Percentiles rank a stretch among this genome's conserved stretches.
Conservation (phyloP, 1,139 yeast species). For the Geotrichum cucujoidarum region DNA sequence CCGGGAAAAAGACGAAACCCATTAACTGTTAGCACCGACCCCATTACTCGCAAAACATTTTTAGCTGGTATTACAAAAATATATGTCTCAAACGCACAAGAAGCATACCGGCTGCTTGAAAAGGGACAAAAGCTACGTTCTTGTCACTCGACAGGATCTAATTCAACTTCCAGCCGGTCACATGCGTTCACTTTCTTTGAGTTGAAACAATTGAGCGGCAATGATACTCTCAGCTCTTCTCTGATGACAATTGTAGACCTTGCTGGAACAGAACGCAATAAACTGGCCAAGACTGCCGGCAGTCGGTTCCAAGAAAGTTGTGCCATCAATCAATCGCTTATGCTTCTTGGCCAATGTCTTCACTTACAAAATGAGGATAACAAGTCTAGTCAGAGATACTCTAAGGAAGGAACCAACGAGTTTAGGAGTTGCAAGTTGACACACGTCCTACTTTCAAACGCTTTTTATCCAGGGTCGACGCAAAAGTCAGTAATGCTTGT, state of each 20-base stretch:
- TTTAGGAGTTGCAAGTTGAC: conserved; percentile 47
- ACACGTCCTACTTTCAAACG: conserved; percentile 45
- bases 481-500: conserved; percentile 39
- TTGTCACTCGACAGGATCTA: conserved; percentile 36
- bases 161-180: conserved; percentile 37
- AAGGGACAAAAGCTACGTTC: conserved; percentile 31
- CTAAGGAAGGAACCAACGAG: conserved; percentile 9
- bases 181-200: conserved; percentile 41
- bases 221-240: conserved; percentile 21
- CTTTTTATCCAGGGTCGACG: conserved; percentile 37
- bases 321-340: conserved; percentile 43
- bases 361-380: conserved; percentile 31
- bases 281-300: conserved; percentile 43
- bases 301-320: conserved; percentile 44
- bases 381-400: neutral
- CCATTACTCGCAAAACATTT: conserved; percentile 26
- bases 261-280: conserved; percentile 49
- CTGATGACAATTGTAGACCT: conserved; percentile 45
- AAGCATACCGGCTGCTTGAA: conserved; percentile 32
- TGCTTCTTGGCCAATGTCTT: conserved; percentile 47
- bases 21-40: conserved; percentile 27
- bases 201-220: conserved; percentile 24
- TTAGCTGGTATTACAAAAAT: conserved; percentile 30
- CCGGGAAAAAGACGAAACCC: conserved; percentile 21
- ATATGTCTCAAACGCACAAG: conserved; percentile 29